Conservation (phyloP, 306 rosid species). For the Psophocarpus tetragonolobus region DNA sequence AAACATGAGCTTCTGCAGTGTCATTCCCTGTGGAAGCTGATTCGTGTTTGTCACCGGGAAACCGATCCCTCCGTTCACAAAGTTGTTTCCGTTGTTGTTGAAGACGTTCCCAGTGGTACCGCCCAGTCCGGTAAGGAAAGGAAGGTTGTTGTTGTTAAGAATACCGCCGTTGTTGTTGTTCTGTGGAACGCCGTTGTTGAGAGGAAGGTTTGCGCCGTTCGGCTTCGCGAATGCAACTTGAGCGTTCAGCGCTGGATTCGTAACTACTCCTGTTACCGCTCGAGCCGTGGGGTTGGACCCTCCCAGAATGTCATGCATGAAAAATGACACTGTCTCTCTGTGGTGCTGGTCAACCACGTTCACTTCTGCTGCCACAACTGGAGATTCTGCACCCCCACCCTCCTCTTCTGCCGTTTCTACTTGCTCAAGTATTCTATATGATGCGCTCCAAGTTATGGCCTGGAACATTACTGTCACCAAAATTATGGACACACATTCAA, state of each 20-base stretch:
- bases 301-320: slow-evolving; percentile 80
- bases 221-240: slow-evolving; percentile 91
- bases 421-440: slow-evolving; percentile 46
- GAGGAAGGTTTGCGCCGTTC: slow-evolving; percentile 70
- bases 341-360: slow-evolving; percentile 33
- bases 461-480: no score
- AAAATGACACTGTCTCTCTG: slow-evolving; percentile 56
- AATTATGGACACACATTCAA: no score
- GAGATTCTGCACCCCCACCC: slow-evolving; percentile 15
- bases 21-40: slow-evolving; percentile 56
- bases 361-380: background rate
- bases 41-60: slow-evolving; percentile 50
- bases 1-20: slow-evolving; percentile 67
- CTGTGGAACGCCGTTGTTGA: slow-evolving; percentile 60
- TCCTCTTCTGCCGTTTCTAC: slow-evolving; percentile 22
- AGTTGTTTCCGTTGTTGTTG: slow-evolving; percentile 54
- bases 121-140: slow-evolving; percentile 81
- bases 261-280: slow-evolving; percentile 73
- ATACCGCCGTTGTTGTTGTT: slow-evolving; percentile 69
- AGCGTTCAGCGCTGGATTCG: slow-evolving; percentile 74
- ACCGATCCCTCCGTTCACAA: slow-evolving; percentile 45
- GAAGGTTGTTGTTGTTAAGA: slow-evolving; percentile 76
- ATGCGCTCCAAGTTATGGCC: no score
- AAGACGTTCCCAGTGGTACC: slow-evolving; percentile 54
- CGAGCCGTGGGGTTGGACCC: slow-evolving; percentile 79